These are phyloP conservation scores for Curvularia lunata DNA, from an alignment of 2,329 filamentous ascomycete species.

Conservation along the genomic window DNA sequence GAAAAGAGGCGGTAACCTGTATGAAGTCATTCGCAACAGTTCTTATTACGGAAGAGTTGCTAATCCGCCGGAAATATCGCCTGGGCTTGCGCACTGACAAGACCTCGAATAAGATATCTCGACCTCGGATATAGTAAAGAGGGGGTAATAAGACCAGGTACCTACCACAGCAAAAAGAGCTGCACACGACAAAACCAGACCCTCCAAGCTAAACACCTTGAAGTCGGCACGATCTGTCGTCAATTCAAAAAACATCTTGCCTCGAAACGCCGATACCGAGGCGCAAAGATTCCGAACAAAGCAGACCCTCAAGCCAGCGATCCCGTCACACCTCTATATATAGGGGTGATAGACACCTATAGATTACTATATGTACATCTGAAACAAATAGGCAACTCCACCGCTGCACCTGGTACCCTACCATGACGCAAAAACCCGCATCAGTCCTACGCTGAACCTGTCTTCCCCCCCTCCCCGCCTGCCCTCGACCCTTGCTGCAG, in stretches of 20 bases:
- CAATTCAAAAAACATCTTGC: not conserved
- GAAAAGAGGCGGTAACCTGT: conserved; percentile 23
- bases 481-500: too few species aligned
- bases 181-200: not conserved
- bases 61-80: not conserved
- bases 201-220: not conserved
- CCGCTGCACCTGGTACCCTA: too few species aligned
- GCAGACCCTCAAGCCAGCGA: too few species aligned
- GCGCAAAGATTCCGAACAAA: not conserved
- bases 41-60: not conserved
- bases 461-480: too few species aligned
- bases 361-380: too few species aligned
- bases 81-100: not conserved
- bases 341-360: too few species aligned
- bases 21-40: not conserved
- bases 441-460: too few species aligned
- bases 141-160: not conserved
- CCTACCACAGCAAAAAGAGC: not conserved
- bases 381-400: too few species aligned
- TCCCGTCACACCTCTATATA: too few species aligned
- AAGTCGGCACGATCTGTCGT: not conserved
- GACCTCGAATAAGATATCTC: not conserved
- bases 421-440: too few species aligned
- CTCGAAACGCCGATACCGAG: not conserved
- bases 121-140: not conserved